Evolutionary conservation across 306 rosid genomes (phyloP), one percentile per base, ranked within the genome.

Genomic region (Prunus mume): DNA sequence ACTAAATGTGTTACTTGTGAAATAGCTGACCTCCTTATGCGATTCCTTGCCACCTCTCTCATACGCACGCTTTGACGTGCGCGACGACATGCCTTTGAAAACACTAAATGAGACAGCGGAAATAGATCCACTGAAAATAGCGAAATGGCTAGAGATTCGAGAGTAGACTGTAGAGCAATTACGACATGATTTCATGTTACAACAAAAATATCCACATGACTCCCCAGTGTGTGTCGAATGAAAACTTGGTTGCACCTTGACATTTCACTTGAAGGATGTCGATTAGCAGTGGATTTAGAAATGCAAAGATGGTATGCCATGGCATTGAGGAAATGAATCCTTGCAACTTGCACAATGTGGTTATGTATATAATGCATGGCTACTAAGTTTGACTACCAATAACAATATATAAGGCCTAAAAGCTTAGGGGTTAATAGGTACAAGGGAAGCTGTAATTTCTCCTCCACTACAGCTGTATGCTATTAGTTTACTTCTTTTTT

Each of bases 201-300:
- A 58, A 1, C 57, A 66, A 25, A 27, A 76, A 67, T 11, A 27
- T 68, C 79, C 73, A 67, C 47, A 76, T 68, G 19, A n/a, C n/a
- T 3, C 14, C 10, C 2, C 57, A 28, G 79, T 55, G 66, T 14
- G 45, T 38, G 4, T 62, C 60, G 13, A 74, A 74, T 14, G 70
- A 70, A 25, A 62, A 30, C 65, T 66, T 30, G 34, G 5, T 30
- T 30, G 34, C 34, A 0, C 34, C 34, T 30, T 30, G 34, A 30
- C 34, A 30, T 54, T 76, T 43, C 58, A 25, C 73, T 76, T 66
- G 79, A 18, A 67, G 43, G 6, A 67, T 56, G 12, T 56, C 58
- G 9, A 76, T 55, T 9, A 76, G 67, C 27, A 76, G 34, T 54
- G 73, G 73, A 76, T 76, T 76, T 1, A 76, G 56, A 76, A 54